Percentiles rank a stretch among this genome's conserved stretches.
Conservation (phyloP, 345 rosid genomes). For the Odontarrhena argentea region DNA sequence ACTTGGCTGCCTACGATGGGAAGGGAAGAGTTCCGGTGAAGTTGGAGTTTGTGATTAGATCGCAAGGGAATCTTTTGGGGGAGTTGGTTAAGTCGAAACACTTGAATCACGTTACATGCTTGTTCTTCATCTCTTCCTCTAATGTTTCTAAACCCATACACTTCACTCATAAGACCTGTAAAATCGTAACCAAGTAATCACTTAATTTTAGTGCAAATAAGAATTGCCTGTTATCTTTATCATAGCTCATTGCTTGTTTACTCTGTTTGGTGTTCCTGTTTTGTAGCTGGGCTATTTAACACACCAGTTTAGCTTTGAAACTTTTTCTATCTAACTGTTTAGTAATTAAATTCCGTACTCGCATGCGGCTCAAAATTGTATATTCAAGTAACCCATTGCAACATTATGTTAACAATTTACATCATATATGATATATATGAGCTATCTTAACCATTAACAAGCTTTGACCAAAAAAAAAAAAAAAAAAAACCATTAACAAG, state of each 20-base stretch:
- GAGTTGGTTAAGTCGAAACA: conserved; percentile 68
- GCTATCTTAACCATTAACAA: no score
- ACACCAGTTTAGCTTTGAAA: no score
- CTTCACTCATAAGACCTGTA: conserved; percentile 49
- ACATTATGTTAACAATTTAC: no score
- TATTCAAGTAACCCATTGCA: no score
- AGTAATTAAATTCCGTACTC: no score
- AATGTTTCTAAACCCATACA: conserved; percentile 51
- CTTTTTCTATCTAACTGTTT: no score
- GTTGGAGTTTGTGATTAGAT: conserved; percentile 59
- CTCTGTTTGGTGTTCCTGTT: conserved; percentile 56
- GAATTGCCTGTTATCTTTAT: background rate
- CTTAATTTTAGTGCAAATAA: conserved; percentile 16
- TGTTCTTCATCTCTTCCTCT: conserved; percentile 51
- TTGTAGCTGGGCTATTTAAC: no score
- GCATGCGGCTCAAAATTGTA: no score
- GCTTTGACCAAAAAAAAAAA: no score
- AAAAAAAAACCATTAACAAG: no score
- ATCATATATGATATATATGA: no score
- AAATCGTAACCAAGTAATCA: conserved; percentile 32
- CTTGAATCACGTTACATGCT: conserved; percentile 53
- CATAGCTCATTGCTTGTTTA: conserved; percentile 61
- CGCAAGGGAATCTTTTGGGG: conserved; percentile 78
- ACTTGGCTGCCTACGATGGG: conserved; percentile 45
- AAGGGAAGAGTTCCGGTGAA: conserved; percentile 56